Percentiles rank a stretch among this genome's conserved stretches.
Conservation (phyloP, 257 asterid genomes). For the Echites panduratus region DNA sequence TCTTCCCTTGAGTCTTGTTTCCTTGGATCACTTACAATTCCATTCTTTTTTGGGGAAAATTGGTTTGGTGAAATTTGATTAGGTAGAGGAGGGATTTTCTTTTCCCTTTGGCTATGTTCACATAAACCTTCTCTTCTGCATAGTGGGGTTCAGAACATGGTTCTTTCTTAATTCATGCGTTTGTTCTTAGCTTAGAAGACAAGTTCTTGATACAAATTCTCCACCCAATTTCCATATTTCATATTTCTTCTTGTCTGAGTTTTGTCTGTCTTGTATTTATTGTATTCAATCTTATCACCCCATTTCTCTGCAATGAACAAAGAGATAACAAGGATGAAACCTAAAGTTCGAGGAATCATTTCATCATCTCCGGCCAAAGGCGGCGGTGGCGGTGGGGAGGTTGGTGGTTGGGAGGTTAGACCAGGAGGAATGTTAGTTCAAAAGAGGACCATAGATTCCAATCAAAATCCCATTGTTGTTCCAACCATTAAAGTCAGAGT, state of each 20-base stretch:
- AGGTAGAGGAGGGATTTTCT: conserved; percentile 15
- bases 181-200: conserved; percentile 85
- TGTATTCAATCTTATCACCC: conserved; percentile 2
- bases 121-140: conserved; percentile 50
- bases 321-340: conserved; percentile 52
- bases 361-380: conserved; percentile 35
- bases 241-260: conserved; percentile 11
- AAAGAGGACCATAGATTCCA: conserved; percentile 58
- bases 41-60: neutral
- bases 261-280: conserved; percentile 7
- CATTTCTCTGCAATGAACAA: conserved; percentile 29
- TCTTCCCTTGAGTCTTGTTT: neutral
- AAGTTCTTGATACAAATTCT: conserved; percentile 30
- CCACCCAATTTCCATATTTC: conserved; percentile 16
- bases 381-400: conserved; percentile 25
- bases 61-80: conserved; percentile 23
- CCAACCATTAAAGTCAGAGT: conserved; percentile 62
- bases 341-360: conserved; percentile 30
- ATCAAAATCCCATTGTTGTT: conserved; percentile 30
- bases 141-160: conserved; percentile 56
- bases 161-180: conserved; percentile 55
- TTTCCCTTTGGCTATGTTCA: conserved; percentile 22
- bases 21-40: conserved; percentile 4
- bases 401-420: conserved; percentile 60
- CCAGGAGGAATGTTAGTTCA: conserved; percentile 96